Evolutionary conservation across 2,329 filamentous ascomycete species (phyloP).

Genomic region (Sordariomycetes sp.): DNA sequence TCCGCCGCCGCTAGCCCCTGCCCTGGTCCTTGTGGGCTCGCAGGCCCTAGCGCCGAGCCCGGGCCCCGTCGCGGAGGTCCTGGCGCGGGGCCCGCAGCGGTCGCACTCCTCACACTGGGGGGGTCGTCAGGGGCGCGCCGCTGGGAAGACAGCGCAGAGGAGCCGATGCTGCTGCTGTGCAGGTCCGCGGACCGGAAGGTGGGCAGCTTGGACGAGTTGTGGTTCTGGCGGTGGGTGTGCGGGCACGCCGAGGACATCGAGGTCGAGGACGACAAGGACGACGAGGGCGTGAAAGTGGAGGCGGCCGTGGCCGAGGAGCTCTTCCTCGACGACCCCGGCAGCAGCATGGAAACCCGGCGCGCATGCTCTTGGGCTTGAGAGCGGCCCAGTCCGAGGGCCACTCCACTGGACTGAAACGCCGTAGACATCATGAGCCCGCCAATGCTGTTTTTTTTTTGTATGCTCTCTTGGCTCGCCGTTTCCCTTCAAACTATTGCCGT

Average conservation of each 20-base stretch:
- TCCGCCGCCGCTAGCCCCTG: background rate
- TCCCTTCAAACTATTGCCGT: background rate
- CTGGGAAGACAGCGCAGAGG: slow-evolving; percentile 4
- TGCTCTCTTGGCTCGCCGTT: background rate
- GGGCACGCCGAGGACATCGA: background rate
- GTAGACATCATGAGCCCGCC: background rate
- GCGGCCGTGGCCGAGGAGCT: slow-evolving; percentile 1
- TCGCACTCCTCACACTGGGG: background rate
- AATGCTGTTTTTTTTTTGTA: too few relatives aligned
- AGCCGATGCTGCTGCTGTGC: slow-evolving; percentile 10
- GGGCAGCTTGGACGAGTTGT: slow-evolving; percentile 42
- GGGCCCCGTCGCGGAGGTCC: background rate
- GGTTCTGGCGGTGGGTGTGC: slow-evolving; percentile 25
- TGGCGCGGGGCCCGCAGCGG: background rate
- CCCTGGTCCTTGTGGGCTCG: background rate
- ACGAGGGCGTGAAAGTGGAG: background rate
- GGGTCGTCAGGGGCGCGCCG: background rate
- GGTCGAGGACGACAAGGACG: slow-evolving; percentile 1
- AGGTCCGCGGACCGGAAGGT: slow-evolving; percentile 40
- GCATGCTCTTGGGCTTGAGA: background rate
- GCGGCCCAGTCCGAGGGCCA: background rate
- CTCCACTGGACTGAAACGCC: background rate
- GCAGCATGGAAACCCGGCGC: background rate
- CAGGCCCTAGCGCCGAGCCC: background rate
- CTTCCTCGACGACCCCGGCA: slow-evolving; percentile 2